Evolutionary conservation across 2,329 filamentous ascomycete species (phyloP).

Genomic region (Epichloe uncinata): DNA sequence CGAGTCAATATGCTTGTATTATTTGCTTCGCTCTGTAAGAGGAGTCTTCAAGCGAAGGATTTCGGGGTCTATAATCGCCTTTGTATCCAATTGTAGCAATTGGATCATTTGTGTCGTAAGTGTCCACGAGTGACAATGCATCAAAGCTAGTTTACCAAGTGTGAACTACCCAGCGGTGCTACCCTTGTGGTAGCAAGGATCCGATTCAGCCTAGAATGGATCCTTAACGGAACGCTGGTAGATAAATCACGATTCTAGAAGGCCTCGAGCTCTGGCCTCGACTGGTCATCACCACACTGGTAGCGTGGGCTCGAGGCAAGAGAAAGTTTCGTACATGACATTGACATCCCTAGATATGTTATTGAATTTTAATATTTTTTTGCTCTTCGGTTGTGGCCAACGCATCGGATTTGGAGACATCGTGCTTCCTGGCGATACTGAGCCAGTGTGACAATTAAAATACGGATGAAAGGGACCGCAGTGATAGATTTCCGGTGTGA

Average conservation of each 20-base stretch:
- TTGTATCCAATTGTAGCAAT: background rate
- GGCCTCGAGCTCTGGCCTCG: constrained; percentile 18
- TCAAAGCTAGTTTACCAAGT: background rate
- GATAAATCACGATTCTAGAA: constrained; percentile 32
- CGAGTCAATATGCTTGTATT: background rate
- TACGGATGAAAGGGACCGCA: no score
- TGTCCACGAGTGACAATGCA: background rate
- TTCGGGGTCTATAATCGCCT: background rate
- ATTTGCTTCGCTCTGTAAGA: background rate
- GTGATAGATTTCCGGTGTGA: no score
- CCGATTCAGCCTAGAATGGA: constrained; percentile 52
- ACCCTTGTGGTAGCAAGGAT: constrained; percentile 59
- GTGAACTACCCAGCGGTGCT: constrained; percentile 53
- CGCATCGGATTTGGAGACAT: no score
- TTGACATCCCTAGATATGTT: background rate
- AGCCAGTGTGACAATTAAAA: no score
- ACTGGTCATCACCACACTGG: constrained; percentile 14
- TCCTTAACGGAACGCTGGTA: constrained; percentile 79
- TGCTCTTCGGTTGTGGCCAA: no score
- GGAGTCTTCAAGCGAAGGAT: background rate
- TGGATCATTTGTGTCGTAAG: background rate
- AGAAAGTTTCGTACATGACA: constrained; percentile 27
- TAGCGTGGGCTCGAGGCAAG: constrained; percentile 25
- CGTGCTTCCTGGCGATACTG: no score
- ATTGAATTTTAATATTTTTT: background rate